These are phyloP conservation scores for Tolypocladium album DNA, from an alignment of 2,329 filamentous ascomycete genomes.

Conservation along the genomic window DNA sequence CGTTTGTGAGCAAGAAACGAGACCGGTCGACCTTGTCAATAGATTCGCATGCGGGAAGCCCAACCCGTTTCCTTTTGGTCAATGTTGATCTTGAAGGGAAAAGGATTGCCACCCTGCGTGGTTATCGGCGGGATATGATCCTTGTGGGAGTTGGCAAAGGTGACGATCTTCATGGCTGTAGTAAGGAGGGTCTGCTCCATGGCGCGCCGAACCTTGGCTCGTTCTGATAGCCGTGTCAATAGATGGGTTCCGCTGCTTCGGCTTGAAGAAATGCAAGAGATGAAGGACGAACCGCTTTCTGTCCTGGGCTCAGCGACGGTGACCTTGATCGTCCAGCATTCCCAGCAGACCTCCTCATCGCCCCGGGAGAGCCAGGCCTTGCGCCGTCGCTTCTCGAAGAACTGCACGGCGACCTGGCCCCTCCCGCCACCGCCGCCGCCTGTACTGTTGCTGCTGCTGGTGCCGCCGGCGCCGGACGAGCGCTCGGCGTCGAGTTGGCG, in stretches of 20 bases:
- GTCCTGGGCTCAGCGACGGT: constrained; percentile 85
- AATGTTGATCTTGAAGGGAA: constrained; percentile 86
- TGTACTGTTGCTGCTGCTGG: constrained; percentile 2
- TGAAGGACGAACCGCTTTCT: constrained; percentile 58
- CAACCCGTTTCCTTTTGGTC: constrained; percentile 71
- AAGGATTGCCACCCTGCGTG: constrained; percentile 86
- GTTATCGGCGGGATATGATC: constrained; percentile 97
- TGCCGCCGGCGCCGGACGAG: constrained; percentile 16
- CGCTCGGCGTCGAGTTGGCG: constrained; percentile 61
- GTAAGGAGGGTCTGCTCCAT: constrained; percentile 86
- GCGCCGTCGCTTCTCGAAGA: constrained; percentile 83
- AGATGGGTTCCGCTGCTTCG: not conserved
- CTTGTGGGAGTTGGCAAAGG: constrained; percentile 77
- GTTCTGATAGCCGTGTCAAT: constrained; percentile 42
- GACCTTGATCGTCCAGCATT: constrained; percentile 88
- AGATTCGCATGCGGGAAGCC: constrained; percentile 70
- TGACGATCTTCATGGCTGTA: constrained; percentile 81
- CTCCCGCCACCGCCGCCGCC: constrained; percentile 44
- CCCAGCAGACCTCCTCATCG: constrained; percentile 95
- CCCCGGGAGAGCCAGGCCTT: constrained; percentile 70
- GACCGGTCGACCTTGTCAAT: constrained; percentile 25
- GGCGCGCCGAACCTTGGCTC: constrained; percentile 75
- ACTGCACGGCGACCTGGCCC: constrained; percentile 77
- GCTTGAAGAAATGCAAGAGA: not conserved
- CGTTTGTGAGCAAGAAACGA: too few relatives aligned